Base-by-base conservation (phyloP, 495 filamentous ascomycete species). In the Echria macrotheca region DNA sequence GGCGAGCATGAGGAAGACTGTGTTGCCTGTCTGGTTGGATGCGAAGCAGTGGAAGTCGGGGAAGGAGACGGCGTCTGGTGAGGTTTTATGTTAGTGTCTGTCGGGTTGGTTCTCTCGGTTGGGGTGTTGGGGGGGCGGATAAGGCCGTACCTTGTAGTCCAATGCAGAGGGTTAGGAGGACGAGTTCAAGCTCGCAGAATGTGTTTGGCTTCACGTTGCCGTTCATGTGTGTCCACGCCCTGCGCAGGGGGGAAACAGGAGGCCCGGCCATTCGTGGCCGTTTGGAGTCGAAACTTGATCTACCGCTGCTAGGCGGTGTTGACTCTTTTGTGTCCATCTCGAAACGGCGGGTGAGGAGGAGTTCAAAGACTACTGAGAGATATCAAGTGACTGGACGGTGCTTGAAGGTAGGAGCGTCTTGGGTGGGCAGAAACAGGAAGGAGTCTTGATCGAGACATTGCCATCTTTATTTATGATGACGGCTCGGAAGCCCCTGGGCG, bases 11-110 rank as follows among this genome's bases (percentile, higher is more conserved):
- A 75, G 64, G 54, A 75, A 74, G 36, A 84, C 72, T 11, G 78
- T 79, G 65, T 83, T 84, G 53, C 81, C 80, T 1, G 81, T 83
- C 55, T 84, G 79, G 63, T 83, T 83, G 25, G 78, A 82, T 25
- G 80, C 76, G 56, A 84, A 83, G 53, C 78, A 82, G 67, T 72
- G 72, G 59, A 75, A 83, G 60, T 81, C 79, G 19, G 77, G 78
- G 56, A 76, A 84, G 46, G 78, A 71, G 44, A 76, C 70, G 36
- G 78, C 78, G 60, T 83, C 80, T 74, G 22, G 14, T 4, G 9
- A 6, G 42, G 15, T 6, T 9, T 38, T n/a, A 24, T 10, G 23
- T 22, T 41, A 18, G 52, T 44, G 10, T 1, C n/a, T n/a, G n/a
- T n/a, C n/a, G 9, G 2, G 35, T 18, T 17, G 10, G 41, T 14